These are phyloP conservation scores for Fusarium sp. DNA, from an alignment of 2,329 filamentous ascomycete species.

Conservation along the genomic window DNA sequence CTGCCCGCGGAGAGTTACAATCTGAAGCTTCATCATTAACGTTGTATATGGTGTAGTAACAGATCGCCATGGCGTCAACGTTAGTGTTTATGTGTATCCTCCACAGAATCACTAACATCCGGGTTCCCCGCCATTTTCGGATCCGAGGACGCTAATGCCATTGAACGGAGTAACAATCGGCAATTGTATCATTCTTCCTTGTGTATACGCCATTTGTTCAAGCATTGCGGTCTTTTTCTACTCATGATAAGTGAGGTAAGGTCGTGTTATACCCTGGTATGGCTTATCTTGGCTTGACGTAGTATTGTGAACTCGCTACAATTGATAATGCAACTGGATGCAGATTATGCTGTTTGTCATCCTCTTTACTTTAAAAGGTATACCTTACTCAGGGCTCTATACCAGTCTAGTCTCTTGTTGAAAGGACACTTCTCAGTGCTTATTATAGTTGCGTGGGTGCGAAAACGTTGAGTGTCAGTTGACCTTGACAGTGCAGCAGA, in stretches of 20 bases:
- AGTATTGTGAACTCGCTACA: background rate
- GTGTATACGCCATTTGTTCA: background rate
- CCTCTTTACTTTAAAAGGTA: background rate
- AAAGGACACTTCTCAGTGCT: fast-evolving
- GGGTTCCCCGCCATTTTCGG: background rate
- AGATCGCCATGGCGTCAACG: conserved; percentile 38
- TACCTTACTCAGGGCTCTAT: no score
- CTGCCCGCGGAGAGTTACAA: background rate
- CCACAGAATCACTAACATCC: conserved; percentile 30
- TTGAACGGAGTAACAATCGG: background rate
- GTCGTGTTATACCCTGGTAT: background rate
- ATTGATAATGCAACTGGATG: fast-evolving
- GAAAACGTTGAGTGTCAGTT: background rate
- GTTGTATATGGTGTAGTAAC: conserved; percentile 28
- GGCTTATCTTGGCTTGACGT: background rate
- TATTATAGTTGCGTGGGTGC: fast-evolving
- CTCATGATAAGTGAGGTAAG: fast-evolving
- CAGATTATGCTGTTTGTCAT: fast-evolving
- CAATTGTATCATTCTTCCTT: background rate
- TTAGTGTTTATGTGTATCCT: background rate
- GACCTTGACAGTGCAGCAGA: background rate
- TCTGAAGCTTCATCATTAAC: background rate
- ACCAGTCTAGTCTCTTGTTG: fast-evolving
- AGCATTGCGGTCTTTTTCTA: background rate
- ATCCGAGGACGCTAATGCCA: conserved; percentile 1